phyloP scores from a whole-genome alignment of 2,329 filamentous ascomycete species.

The Amauroascus verrucosus region DNA sequence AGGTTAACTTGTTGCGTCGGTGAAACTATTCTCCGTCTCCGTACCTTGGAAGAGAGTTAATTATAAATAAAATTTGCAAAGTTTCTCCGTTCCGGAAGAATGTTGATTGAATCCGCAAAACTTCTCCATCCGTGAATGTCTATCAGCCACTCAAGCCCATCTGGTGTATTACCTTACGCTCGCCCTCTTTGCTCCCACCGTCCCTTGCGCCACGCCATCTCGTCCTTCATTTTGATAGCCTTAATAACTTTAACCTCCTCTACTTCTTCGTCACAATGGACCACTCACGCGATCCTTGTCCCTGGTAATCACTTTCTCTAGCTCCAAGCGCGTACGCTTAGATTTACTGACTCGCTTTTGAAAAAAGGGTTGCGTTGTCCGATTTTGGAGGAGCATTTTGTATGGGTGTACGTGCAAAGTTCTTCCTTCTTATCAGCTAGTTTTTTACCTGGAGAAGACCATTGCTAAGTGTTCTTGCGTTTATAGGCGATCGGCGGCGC shows the following conservation, averaged over 20 bases:
- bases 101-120: conserved; percentile 1
- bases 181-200: not conserved
- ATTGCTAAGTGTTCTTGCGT: conserved; percentile 8
- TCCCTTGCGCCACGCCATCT: not conserved
- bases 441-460: not conserved
- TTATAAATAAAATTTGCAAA: not conserved
- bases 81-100: not conserved
- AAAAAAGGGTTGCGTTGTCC: conserved; percentile 66
- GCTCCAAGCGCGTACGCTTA: not conserved
- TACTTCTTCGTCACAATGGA: conserved; percentile 51
- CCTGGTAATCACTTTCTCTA: conserved; percentile 42
- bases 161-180: not conserved
- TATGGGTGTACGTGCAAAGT: conserved; percentile 69
- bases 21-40: not conserved
- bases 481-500: conserved; percentile 61
- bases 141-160: not conserved
- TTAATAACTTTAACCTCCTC: not conserved
- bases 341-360: not conserved
- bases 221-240: not conserved
- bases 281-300: conserved; percentile 93
- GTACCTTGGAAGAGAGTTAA: not conserved
- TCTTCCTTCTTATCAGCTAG: not conserved
- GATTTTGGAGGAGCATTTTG: conserved; percentile 95
- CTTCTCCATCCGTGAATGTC: not conserved
- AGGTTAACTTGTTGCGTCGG: not conserved